These are phyloP conservation scores for Crucihimalaya himalaica DNA, from an alignment of 345 rosid species.

Conservation along the genomic window DNA sequence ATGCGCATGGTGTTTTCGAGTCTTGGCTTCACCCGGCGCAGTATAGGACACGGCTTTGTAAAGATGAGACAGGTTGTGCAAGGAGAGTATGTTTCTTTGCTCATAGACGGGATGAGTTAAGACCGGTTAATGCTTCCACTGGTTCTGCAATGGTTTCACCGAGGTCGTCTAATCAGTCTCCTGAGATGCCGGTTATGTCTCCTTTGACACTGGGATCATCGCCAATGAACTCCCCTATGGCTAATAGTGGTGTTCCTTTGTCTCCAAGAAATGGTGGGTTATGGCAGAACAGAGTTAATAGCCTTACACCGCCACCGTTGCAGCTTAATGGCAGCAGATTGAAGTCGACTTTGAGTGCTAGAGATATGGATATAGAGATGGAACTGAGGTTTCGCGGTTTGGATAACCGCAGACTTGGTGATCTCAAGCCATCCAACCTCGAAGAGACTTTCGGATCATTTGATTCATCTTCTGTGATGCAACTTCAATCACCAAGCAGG, in stretches of 20 bases:
- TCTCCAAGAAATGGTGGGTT: conserved; percentile 67
- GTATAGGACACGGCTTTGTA: conserved; percentile 91
- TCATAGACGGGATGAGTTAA: conserved; percentile 78
- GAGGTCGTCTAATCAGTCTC: conserved; percentile 55
- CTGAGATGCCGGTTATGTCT: conserved; percentile 66
- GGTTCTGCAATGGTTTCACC: conserved; percentile 99
- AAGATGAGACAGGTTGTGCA: conserved; percentile 85
- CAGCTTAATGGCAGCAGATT: conserved; percentile 84
- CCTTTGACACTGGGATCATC: conserved; percentile 63
- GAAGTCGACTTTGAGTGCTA: conserved; percentile 71
- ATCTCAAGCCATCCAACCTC: conserved; percentile 49
- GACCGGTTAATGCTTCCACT: conserved; percentile 88
- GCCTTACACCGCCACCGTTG: conserved; percentile 66
- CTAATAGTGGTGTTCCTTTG: conserved; percentile 47
- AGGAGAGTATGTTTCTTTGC: conserved; percentile 99
- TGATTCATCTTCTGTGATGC: conserved; percentile 52
- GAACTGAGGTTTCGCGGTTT: conserved; percentile 60
- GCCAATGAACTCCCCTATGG: conserved; percentile 78
- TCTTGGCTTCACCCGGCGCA: conserved; percentile 99
- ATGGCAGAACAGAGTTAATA: conserved; percentile 80
- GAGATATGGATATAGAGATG: conserved; percentile 79
- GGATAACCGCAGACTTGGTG: conserved; percentile 52
- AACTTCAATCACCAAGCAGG: conserved; percentile 68
- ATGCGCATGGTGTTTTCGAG: conserved; percentile 97
- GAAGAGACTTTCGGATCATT: conserved; percentile 71